Conservation (phyloP, 768 basidiomycete species). For the Albatrellus ellisii region DNA sequence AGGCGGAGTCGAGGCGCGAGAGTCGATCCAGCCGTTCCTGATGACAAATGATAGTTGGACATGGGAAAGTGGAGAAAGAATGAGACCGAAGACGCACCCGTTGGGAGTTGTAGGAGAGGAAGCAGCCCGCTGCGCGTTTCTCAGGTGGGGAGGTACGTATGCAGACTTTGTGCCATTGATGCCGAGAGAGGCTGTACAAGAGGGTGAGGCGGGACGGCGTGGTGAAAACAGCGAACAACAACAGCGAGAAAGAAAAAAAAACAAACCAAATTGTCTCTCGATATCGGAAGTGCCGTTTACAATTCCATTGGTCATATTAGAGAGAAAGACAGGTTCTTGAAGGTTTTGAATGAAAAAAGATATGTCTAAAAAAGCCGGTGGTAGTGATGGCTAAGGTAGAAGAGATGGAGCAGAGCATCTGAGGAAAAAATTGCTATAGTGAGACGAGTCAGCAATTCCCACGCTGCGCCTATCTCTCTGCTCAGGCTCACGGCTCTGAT, state of each 20-base stretch:
- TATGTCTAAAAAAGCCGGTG: constrained; percentile 22
- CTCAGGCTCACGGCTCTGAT: too few relatives aligned
- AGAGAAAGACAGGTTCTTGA: constrained; percentile 15
- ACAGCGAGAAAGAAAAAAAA: constrained; percentile 5
- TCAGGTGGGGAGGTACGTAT: constrained; percentile 84
- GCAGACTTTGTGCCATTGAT: constrained; percentile 59
- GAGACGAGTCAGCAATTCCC: constrained; percentile 2
- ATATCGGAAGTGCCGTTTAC: constrained; percentile 65
- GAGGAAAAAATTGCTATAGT: constrained; percentile 11
- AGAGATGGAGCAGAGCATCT: constrained; percentile 10
- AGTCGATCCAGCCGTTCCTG: constrained; percentile 67
- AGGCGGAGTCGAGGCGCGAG: constrained; percentile 49
- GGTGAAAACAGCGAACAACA: constrained; percentile 4
- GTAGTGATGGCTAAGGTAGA: constrained; percentile 23
- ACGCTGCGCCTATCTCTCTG: constrained; percentile 19
- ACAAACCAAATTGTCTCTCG: constrained; percentile 64
- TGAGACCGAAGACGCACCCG: constrained; percentile 30
- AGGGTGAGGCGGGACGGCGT: constrained; percentile 3
- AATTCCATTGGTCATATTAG: constrained; percentile 87
- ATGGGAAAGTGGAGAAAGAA: constrained; percentile 9
- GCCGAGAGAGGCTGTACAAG: constrained; percentile 52
- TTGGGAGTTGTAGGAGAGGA: constrained; percentile 32
- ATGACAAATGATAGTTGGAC: constrained; percentile 9
- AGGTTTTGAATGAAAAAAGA: constrained; percentile 13
- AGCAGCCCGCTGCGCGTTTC: constrained; percentile 77